Conservation (phyloP, 495 filamentous ascomycete genomes). For the Trypethelium eluteriae region DNA sequence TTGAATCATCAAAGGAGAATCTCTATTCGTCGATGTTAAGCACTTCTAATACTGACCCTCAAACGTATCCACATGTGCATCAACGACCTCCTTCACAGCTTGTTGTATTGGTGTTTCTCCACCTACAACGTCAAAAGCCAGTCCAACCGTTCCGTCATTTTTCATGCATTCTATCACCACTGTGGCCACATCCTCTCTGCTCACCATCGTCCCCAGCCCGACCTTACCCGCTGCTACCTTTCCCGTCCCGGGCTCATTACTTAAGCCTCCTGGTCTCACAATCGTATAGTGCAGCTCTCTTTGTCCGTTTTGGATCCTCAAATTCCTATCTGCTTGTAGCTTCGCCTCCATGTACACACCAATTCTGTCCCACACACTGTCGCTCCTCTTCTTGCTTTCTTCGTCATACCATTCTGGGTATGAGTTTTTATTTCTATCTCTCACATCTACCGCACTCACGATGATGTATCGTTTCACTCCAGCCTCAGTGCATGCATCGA, state of each 20-base stretch:
- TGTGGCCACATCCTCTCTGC: constrained; percentile 33
- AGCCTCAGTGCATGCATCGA: constrained; percentile 34
- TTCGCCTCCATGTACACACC: constrained; percentile 32
- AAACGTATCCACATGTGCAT: constrained; percentile 21
- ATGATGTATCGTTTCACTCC: constrained; percentile 31
- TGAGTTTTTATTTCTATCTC: constrained; percentile 29
- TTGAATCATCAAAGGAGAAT: no score
- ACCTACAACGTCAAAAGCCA: constrained; percentile 34
- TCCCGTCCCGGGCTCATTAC: constrained; percentile 24
- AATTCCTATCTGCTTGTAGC: constrained; percentile 29
- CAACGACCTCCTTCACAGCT: constrained; percentile 22
- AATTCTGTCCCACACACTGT: constrained; percentile 28
- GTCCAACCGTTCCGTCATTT: constrained; percentile 29
- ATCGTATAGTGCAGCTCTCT: constrained; percentile 34
- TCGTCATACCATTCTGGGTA: constrained; percentile 34
- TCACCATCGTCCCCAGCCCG: constrained; percentile 18
- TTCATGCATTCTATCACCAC: constrained; percentile 31
- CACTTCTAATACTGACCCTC: constrained; percentile 22
- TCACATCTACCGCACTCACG: constrained; percentile 32
- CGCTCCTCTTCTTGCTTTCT: constrained; percentile 24
- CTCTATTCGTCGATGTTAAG: not conserved
- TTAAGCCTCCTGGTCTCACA: constrained; percentile 30
- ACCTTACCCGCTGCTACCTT: constrained; percentile 31
- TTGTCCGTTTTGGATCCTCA: constrained; percentile 28
- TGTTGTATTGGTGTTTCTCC: constrained; percentile 28